These are phyloP conservation scores for Tricholomella constricta DNA, from an alignment of 768 basidiomycete genomes.

Conservation along the genomic window DNA sequence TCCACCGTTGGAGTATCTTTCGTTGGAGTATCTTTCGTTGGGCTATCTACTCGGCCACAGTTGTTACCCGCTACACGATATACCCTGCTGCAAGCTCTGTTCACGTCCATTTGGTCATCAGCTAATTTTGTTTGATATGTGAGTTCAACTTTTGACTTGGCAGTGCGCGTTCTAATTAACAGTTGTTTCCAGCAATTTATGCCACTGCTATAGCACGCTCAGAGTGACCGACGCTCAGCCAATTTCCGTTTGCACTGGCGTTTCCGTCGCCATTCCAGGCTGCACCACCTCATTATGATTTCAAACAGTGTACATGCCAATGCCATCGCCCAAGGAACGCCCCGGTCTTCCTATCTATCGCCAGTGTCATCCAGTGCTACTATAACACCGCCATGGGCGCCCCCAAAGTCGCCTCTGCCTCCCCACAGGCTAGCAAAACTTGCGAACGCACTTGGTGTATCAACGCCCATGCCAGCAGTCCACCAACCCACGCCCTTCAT, in stretches of 20 bases:
- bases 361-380: constrained; percentile 24
- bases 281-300: constrained; percentile 22
- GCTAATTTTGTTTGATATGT: constrained; percentile 10
- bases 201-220: constrained; percentile 3
- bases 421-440: constrained; percentile 80
- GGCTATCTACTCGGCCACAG: constrained; percentile 4
- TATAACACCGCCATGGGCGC: constrained; percentile 52
- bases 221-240: not conserved
- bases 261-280: not conserved
- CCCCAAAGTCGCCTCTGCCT: constrained; percentile 70
- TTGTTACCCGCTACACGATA: not conserved
- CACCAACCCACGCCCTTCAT: constrained; percentile 32
- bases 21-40: not conserved
- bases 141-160: not conserved
- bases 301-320: constrained; percentile 22
- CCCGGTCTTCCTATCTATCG: constrained; percentile 27
- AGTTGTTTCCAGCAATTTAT: constrained; percentile 8
- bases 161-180: constrained; percentile 6
- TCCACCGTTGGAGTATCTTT: not conserved
- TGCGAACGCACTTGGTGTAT: constrained; percentile 83
- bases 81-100: not conserved
- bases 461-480: constrained; percentile 66
- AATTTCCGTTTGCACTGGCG: not conserved
- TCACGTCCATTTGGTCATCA: not conserved
- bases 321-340: constrained; percentile 19